Evolutionary conservation across 2,329 filamentous ascomycete species (phyloP).

Genomic region (Balansia obtecta): DNA sequence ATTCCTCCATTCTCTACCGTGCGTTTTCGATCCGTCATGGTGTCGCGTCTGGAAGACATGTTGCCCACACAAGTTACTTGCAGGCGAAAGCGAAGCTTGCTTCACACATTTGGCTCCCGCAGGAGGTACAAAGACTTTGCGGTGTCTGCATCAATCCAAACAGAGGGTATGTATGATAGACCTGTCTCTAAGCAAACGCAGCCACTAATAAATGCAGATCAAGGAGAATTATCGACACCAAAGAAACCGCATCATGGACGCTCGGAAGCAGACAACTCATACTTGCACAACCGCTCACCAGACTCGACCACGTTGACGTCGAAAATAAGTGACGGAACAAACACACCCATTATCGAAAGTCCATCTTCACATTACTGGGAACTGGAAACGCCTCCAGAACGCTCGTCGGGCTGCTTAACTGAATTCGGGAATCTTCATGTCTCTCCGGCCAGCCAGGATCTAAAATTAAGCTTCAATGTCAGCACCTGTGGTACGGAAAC

Average conservation of each 20-base stretch:
- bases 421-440: no score
- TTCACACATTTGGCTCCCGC: constrained; percentile 16
- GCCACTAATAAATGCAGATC: background rate
- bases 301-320: background rate
- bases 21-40: constrained; percentile 4
- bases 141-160: constrained; percentile 8
- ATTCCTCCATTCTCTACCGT: background rate
- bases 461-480: no score
- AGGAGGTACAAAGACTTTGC: constrained; percentile 12
- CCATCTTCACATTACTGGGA: no score
- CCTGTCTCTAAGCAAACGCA: background rate
- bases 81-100: constrained; percentile 19
- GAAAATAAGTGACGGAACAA: no score
- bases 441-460: no score
- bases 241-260: background rate
- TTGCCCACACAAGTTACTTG: constrained; percentile 14
- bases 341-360: no score
- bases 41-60: constrained; percentile 12
- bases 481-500: no score
- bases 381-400: no score
- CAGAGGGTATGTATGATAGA: constrained; percentile 9
- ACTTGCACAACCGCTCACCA: background rate
- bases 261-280: background rate
- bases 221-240: background rate
- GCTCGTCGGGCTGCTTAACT: no score